Conservation (phyloP, 129 eudicot species). For the Flaveria robusta region DNA sequence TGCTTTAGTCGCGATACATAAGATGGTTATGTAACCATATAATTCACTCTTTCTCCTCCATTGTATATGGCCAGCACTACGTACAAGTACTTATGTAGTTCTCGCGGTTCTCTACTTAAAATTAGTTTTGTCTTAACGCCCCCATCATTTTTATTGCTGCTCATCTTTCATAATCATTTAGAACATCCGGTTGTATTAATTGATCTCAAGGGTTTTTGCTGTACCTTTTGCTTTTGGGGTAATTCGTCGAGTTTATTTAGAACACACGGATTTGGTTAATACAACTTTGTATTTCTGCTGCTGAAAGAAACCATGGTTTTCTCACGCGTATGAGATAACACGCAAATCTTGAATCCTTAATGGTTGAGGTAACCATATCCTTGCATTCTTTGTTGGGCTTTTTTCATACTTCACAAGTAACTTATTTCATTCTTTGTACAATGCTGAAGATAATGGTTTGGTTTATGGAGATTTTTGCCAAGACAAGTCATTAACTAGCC, state of each 20-base stretch:
- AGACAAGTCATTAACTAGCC: background rate
- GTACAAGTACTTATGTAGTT: background rate
- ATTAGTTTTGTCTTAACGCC: background rate
- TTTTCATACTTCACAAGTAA: background rate
- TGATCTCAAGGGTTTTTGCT: constrained; percentile 25
- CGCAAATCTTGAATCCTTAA: constrained; percentile 16
- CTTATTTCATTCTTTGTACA: background rate
- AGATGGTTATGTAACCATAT: background rate
- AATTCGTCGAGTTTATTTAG: constrained; percentile 38
- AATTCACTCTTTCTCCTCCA: too few relatives aligned
- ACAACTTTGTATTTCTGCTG: constrained; percentile 53
- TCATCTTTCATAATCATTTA: constrained; percentile 34
- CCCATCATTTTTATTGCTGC: constrained; percentile 31
- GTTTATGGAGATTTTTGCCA: constrained; percentile 15
- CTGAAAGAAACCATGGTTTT: constrained; percentile 51
- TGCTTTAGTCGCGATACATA: background rate
- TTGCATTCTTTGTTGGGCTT: constrained; percentile 12
- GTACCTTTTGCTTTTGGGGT: constrained; percentile 47
- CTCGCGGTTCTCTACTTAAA: background rate
- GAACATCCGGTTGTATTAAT: constrained; percentile 40
- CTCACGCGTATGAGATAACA: constrained; percentile 38
- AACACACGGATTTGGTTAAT: constrained; percentile 42
- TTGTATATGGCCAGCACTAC: background rate
- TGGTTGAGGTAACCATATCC: constrained; percentile 31
- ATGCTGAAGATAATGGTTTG: background rate